These are phyloP conservation scores for Vigna unguiculata DNA, from an alignment of 306 rosid genomes.

Conservation along the genomic window DNA sequence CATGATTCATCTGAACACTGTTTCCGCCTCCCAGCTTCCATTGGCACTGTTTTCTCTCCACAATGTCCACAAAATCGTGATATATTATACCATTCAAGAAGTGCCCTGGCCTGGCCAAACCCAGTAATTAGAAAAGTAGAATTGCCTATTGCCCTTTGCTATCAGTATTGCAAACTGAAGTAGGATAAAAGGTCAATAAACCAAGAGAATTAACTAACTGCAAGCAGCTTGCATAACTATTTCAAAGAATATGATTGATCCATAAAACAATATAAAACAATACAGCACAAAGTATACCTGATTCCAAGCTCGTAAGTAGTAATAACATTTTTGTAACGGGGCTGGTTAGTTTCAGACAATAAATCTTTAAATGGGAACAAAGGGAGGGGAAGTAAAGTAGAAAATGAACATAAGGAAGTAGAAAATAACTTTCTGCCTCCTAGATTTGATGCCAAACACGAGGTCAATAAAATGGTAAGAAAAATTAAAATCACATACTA, in stretches of 20 bases:
- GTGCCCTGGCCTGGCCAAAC: conserved; percentile 81
- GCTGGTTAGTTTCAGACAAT: background rate
- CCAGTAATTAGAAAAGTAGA: conserved; percentile 32
- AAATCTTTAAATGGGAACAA: conserved; percentile 15
- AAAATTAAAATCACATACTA: background rate
- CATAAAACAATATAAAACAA: background rate
- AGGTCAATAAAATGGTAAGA: background rate
- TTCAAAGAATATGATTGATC: conserved; percentile 8
- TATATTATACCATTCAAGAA: conserved; percentile 84
- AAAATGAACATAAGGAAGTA: conserved; percentile 3
- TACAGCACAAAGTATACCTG: background rate
- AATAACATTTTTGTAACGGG: background rate
- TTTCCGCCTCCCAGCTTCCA: conserved; percentile 85
- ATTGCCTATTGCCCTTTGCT: background rate
- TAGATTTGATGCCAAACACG: background rate
- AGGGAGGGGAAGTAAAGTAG: background rate
- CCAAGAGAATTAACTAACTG: conserved; percentile 8
- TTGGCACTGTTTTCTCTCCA: conserved; percentile 79
- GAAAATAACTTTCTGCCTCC: background rate
- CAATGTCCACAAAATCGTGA: conserved; percentile 88
- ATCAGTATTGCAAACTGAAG: background rate
- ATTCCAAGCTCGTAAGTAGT: background rate
- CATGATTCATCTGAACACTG: conserved; percentile 82
- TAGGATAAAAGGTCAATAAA: conserved; percentile 10
- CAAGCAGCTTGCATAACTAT: conserved; percentile 7